Evolutionary conservation across 108 stramenopile species (phyloP).

Genomic region (Fistulifera pelliculosa): DNA sequence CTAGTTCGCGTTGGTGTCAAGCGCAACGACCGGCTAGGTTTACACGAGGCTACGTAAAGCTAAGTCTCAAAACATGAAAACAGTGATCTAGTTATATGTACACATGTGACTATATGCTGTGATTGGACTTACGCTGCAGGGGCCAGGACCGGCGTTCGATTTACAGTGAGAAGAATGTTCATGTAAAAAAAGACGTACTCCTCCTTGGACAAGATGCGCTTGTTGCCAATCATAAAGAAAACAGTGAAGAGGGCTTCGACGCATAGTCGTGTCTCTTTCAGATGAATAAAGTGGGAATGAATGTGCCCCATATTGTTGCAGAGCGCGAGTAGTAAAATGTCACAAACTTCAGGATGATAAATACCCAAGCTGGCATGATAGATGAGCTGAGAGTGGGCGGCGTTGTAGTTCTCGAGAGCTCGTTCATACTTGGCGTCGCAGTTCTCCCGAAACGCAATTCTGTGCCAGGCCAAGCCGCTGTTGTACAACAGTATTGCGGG

Average conservation of each 20-base stretch:
- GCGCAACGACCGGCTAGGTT: too few relatives aligned
- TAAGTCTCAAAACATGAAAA: too few relatives aligned
- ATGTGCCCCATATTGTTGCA: slow-evolving; percentile 15
- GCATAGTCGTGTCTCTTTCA: neutral
- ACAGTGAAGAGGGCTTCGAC: neutral
- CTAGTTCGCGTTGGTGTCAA: too few relatives aligned
- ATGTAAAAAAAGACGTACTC: slow-evolving; percentile 8
- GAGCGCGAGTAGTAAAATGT: neutral
- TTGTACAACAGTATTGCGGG: slow-evolving; percentile 1
- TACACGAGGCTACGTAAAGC: too few relatives aligned
- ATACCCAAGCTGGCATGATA: neutral
- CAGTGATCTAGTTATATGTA: too few relatives aligned
- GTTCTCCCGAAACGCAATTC: neutral
- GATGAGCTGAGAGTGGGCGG: neutral
- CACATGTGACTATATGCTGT: too few relatives aligned
- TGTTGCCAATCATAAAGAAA: slow-evolving; percentile 1
- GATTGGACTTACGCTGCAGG: slow-evolving; percentile 3
- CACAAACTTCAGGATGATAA: neutral
- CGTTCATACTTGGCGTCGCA: neutral
- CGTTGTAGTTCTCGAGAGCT: neutral
- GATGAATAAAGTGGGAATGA: slow-evolving; percentile 2
- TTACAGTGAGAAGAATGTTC: neutral
- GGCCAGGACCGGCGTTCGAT: neutral
- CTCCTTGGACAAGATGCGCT: neutral
- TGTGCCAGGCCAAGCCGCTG: neutral